phyloP scores from a whole-genome alignment of 192 early-diverging fungal genomes.

The Chytriomyces sp. region DNA sequence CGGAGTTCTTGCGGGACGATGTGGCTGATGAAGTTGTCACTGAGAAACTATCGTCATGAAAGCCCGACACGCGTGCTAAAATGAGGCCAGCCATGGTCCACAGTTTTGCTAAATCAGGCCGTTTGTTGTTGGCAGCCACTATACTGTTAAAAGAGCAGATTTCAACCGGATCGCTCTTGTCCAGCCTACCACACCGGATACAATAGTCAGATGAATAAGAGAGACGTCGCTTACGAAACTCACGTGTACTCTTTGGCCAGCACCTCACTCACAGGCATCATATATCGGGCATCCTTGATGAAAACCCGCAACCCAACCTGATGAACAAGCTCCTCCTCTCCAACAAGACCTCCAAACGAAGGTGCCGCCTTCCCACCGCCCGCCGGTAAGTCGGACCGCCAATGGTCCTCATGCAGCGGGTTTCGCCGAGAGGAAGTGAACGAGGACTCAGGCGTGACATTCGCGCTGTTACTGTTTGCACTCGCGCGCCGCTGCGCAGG shows the following conservation, averaged over 20 bases:
- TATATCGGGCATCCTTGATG: conserved; percentile 11
- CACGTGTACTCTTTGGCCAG: conserved; percentile 19
- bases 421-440: background rate
- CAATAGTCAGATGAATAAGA: background rate
- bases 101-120: conserved; percentile 21
- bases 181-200: background rate
- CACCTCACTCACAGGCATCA: conserved; percentile 23
- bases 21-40: no score
- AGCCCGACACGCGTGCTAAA: conserved; percentile 1
- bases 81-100: conserved; percentile 27
- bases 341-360: background rate
- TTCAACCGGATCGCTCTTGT: conserved; percentile 12
- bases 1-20: no score
- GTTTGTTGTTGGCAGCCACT: conserved; percentile 6
- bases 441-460: conserved; percentile 4
- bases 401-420: background rate
- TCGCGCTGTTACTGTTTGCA: background rate
- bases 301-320: conserved; percentile 1
- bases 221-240: no score
- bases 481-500: background rate
- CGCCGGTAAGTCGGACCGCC: background rate
- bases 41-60: background rate
- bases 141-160: conserved; percentile 20
- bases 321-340: background rate
- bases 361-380: background rate